Base-by-base conservation (phyloP, 2,329 filamentous ascomycete species). In the Pyricularia grisea region DNA sequence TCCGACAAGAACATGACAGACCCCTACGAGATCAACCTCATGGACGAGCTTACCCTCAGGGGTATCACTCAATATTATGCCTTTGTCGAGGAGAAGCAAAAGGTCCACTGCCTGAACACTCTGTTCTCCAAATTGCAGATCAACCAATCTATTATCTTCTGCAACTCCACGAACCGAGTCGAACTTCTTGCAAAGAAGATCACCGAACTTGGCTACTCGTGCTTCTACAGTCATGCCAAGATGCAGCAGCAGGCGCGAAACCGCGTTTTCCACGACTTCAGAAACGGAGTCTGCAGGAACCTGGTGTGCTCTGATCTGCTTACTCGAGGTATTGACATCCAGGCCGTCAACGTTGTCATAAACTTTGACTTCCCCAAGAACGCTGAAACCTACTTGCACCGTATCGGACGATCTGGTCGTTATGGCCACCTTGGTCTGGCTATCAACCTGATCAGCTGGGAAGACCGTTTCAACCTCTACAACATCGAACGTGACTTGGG, bases 331-430 rank as follows among this genome's bases (percentile, higher is more conserved):
- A 99, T 99, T 76, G 95, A 99, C 81, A 99, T 99, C 73, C 95
- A 99, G 81, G 95, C 95, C 68, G 95, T 99, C 77, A 99, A 99
- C 75, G 95, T 99, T 69, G 95, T 99, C 78, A 99, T 99, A 87
- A 99, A 99, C 83, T 99, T 99, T 76, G 95, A 99, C 77, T 99
- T 99, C 79, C 95, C 95, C 68, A 99, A 99, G 84, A 99, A 99
- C 76, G 96, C 95, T 20, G 95, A 99, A 82, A 99, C 95, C 0
- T 99, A 99, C 78, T 89, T 99, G 70, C 95, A 99, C 82, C 93
- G 95, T 74, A 99, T 99, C 78, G 95, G 95, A 84, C 92, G 95
- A 77, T 99, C 95, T 67, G 95, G 95, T 73, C 92, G 95, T 73
- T 99, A 97, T 78, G 95, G 95, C 73, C 95, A 99, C 81, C 86